Base-by-base conservation (phyloP, 768 basidiomycete genomes). In the Pisolithus sp. region DNA sequence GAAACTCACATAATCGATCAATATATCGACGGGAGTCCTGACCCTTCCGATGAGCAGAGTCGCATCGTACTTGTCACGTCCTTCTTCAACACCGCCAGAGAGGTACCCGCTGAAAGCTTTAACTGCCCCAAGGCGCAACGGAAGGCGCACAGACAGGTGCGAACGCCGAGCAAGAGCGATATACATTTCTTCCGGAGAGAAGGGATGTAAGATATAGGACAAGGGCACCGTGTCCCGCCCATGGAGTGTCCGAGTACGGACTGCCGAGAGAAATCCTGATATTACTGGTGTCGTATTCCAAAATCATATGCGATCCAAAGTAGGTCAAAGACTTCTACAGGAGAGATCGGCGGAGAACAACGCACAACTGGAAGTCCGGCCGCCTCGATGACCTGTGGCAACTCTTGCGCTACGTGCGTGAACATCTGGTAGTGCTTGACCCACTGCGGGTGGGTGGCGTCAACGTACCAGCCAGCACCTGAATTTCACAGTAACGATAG, bases 211-310 rank as follows among this genome's bases (percentile, higher is more conserved):
- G 83, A 69, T 97, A 97, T 37, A 97, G 70, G 15, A 88, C 87
- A 24, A 99, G 77, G 12, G 96, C 93, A 7, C 96, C 96, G 63
- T 96, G 93, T 2, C 96, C n/a, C 96, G 52, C 90, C 92, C 96
- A 98, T 99, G 42, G 89, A 93, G 69, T 99, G 96, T 9, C 96
- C 96, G 62, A 92, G 88, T 61, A 98, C 85, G 20, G 92, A 93
- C 63, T 89, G 83, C 47, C 88, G 82, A 30, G 73, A 76, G 58
- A 85, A 77, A 73, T 98, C 92, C 91, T 93, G 59, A 37, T 23
- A 51, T 44, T 26, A 26, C 42, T 4, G 26, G 7, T 24, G 12
- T 3, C 12, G 30, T 9, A 21, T 34, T 17, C n/a, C 5, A 7
- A 31, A 44, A 28, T 44, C n/a, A 28, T 39, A 20, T 40, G 46